Evolutionary conservation across 495 filamentous ascomycete genomes (phyloP).

Genomic region (Neurospora pannonica): DNA sequence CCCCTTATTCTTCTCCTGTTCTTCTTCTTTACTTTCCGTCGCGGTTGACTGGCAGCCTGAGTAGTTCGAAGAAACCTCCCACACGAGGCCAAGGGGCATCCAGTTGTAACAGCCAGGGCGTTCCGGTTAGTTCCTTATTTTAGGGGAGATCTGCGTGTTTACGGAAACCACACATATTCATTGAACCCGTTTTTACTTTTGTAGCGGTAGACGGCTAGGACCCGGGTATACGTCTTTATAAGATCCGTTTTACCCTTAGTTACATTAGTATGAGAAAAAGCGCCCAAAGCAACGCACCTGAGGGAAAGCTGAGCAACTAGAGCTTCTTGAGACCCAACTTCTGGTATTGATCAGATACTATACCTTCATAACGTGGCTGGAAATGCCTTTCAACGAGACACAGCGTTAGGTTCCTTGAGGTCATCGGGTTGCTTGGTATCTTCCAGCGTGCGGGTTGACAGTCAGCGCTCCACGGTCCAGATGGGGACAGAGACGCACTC

Average conservation of each 20-base stretch:
- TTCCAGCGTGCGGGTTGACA: not conserved
- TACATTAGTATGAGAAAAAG: not conserved
- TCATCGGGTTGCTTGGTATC: not conserved
- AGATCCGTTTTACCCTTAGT: not conserved
- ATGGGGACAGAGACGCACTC: not conserved
- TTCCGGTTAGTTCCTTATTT: not conserved
- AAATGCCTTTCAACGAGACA: not conserved
- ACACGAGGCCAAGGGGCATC: not conserved
- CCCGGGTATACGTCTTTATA: not conserved
- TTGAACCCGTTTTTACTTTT: not conserved
- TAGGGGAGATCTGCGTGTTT: not conserved
- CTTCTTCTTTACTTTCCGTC: not conserved
- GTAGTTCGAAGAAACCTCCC: not conserved
- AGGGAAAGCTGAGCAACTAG: not conserved
- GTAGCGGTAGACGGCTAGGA: not conserved
- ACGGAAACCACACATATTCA: not conserved
- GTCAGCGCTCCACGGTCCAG: not conserved
- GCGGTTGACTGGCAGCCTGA: not conserved
- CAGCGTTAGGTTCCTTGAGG: not conserved
- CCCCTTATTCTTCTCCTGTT: not conserved
- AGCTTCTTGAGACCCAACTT: not conserved
- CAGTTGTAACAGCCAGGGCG: not conserved
- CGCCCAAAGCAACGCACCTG: not conserved
- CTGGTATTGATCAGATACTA: not conserved
- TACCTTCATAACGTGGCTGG: not conserved